Percentiles rank a stretch among this genome's conserved stretches.
Evolutionary conservation across 2,329 filamentous ascomycete species (phyloP).

Genomic region (Hypoxylon sp.): DNA sequence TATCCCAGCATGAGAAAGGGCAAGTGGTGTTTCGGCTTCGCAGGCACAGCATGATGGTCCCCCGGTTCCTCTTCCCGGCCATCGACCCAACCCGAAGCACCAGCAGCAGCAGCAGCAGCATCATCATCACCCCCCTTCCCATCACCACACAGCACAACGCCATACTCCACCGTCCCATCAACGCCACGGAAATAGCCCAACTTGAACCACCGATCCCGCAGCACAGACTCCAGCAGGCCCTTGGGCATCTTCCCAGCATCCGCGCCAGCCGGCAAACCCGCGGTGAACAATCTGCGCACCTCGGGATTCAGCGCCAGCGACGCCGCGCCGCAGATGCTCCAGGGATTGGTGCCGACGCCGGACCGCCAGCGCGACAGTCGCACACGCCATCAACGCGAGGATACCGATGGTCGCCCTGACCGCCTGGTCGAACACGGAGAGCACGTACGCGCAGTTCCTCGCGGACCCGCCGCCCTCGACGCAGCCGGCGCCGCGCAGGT

Average conservation of each 20-base stretch:
- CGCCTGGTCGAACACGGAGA: constrained; percentile 41
- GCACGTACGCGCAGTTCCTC: constrained; percentile 44
- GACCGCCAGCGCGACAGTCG: constrained; percentile 44
- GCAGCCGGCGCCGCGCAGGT: constrained; percentile 42
- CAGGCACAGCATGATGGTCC: constrained; percentile 18
- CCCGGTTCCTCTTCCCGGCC: constrained; percentile 13
- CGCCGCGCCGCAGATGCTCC: constrained; percentile 48
- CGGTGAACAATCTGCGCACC: constrained; percentile 31
- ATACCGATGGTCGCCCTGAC: constrained; percentile 42
- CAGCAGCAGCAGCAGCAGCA: too few species aligned
- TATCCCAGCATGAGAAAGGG: constrained; percentile 46
- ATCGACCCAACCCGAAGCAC: not conserved
- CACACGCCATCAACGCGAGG: constrained; percentile 43
- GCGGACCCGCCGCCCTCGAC: constrained; percentile 31
- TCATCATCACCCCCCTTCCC: not conserved
- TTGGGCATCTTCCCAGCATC: constrained; percentile 26
- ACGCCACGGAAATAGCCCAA: constrained; percentile 42
- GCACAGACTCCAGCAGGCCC: constrained; percentile 26
- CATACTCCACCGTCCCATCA: constrained; percentile 42
- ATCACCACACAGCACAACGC: constrained; percentile 38
- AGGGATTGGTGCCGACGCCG: constrained; percentile 48
- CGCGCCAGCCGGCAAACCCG: constrained; percentile 34
- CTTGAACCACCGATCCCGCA: constrained; percentile 40
- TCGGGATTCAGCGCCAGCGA: constrained; percentile 39
- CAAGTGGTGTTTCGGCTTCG: constrained; percentile 33